Evolutionary conservation across 176 grass and related monocot species (phyloP).

Genomic region (Dendrocalamus sinicus): DNA sequence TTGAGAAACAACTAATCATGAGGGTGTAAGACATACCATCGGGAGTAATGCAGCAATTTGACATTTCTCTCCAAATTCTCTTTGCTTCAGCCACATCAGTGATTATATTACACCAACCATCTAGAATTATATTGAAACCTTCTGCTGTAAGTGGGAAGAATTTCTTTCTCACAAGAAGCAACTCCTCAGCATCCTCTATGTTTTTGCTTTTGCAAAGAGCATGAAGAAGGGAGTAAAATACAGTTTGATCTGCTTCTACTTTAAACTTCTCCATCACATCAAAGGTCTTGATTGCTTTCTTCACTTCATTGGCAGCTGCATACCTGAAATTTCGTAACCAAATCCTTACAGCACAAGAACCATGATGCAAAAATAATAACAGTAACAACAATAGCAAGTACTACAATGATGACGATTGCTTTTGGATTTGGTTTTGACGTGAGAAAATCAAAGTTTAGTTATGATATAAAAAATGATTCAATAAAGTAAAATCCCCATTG

Average conservation of each 20-base stretch:
- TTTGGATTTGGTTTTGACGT: neutral
- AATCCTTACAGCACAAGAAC: conserved; percentile 10
- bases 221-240: conserved; percentile 73
- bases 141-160: conserved; percentile 67
- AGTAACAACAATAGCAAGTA: conserved; percentile 1
- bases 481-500: neutral
- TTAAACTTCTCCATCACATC: conserved; percentile 81
- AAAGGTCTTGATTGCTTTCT: conserved; percentile 88
- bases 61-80: conserved; percentile 94
- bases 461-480: conserved; percentile 13
- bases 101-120: conserved; percentile 87
- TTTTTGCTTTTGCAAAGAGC: conserved; percentile 89
- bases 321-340: conserved; percentile 69
- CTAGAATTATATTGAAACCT: conserved; percentile 86
- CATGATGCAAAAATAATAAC: neutral
- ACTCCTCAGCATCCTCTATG: conserved; percentile 89
- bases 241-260: conserved; percentile 64
- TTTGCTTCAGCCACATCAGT: conserved; percentile 87
- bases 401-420: neutral
- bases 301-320: conserved; percentile 80
- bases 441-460: conserved; percentile 6
- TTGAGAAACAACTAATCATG: conserved; percentile 95
- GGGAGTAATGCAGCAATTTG: conserved; percentile 79
- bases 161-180: conserved; percentile 78
- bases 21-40: conserved; percentile 72